A percentile compares a stretch with the other conserved stretches of the same genome.
Conservation (phyloP, 257 asterid genomes). For the Forsythia viridissima region DNA sequence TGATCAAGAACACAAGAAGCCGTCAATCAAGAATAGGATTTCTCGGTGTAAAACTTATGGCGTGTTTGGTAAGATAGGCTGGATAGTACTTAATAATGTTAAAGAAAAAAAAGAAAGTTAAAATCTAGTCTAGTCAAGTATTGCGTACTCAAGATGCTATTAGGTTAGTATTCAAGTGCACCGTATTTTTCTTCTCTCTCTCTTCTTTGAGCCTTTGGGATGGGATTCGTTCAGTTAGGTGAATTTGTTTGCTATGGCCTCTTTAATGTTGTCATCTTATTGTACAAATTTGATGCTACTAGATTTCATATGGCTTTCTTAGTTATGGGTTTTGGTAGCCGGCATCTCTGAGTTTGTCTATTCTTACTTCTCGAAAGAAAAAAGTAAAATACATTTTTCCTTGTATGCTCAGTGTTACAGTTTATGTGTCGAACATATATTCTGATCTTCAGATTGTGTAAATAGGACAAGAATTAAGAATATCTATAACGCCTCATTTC, state of each 20-base stretch:
- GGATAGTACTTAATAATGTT: background rate
- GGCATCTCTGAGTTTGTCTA: background rate
- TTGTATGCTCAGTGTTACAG: background rate
- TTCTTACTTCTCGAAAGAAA: background rate
- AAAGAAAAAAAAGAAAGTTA: too few species aligned
- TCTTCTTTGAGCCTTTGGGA: background rate
- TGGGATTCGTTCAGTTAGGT: background rate
- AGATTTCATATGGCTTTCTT: background rate
- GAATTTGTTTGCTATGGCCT: background rate
- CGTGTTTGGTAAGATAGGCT: too few species aligned
- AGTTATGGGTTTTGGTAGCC: background rate
- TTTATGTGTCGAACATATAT: too few species aligned
- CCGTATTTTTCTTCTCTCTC: background rate
- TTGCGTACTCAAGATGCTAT: background rate
- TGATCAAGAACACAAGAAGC: conserved; percentile 11
- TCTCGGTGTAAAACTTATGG: conserved; percentile 12
- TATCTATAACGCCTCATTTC: too few species aligned
- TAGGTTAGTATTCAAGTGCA: background rate
- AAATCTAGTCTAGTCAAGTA: background rate
- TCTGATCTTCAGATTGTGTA: too few species aligned
- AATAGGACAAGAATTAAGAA: too few species aligned
- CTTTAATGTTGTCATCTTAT: background rate
- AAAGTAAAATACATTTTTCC: background rate
- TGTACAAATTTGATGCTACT: conserved; percentile 9
- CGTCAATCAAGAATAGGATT: conserved; percentile 14